Evolutionary conservation across 1,139 yeast species (phyloP), one percentile per base, ranked within the genome.

Genomic region (Pichia sp.): DNA sequence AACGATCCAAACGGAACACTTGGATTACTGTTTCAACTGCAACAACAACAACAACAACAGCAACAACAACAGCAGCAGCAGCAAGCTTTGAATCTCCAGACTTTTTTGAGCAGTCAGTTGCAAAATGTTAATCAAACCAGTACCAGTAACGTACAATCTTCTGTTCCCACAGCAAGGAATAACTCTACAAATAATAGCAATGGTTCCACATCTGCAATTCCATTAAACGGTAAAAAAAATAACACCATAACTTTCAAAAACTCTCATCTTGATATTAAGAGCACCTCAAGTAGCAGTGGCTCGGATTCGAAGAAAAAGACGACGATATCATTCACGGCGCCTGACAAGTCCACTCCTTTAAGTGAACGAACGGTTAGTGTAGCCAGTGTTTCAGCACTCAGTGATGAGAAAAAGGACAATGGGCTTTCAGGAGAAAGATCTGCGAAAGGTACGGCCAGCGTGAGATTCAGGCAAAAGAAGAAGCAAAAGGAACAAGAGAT

Each of bases 401-500:
- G 5, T 27, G 27, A 36, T 6, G 23, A 7, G 6, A 29, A 7
- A 11, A 32, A 9, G 27, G 37, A 27, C 23, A 11, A 31, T n/a
- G n/a, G 5, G 10, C n/a, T 7, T 6, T 11, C 36, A 16, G 29
- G 23, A 16, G 23, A 34, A 33, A 4, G 39, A 10, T 10, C 33
- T 9, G 38, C 39, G 2, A 45, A 45, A 27, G 50, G 50, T 0
- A 90, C 88, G 1, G 95, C 95, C 1, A 77, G 84, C 40, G 92
- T 92, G 1, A 68, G 94, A 49, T 82, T 85, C 68, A 71, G 95
- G 52, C 78, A 82, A 56, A 85, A 83, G 69, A 85, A 83, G 73
- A 87, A 85, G 68, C 56, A 80, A 62, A 81, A 85, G 58, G 95
- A 87, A 62, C 87, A 81, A 61, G 90, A 86, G 61, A 78, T 86